Evolutionary conservation across 306 rosid species (phyloP), one percentile per base, ranked within the genome.

Genomic region (Cicer bijugum): DNA sequence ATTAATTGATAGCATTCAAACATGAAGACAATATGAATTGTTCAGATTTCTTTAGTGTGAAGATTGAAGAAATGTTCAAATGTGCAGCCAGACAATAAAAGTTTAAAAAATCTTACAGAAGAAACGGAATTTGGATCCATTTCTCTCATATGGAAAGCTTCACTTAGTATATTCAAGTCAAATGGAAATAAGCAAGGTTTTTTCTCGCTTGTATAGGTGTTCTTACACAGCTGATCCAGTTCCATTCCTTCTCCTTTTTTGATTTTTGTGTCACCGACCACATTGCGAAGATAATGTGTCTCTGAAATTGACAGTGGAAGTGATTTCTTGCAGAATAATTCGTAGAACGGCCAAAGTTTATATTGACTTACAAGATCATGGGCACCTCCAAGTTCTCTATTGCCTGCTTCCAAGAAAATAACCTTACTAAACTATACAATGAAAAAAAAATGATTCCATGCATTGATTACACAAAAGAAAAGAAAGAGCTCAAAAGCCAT

Each of bases 181-280:
- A 82, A 82, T 12, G 96, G 92, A 73, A 69, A 83, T 74, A 90
- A 84, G 15, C 83, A 83, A 23, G 83, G 64, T 67, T 85, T 90
- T 51, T 82, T 81, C 61, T 90, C 92, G 66, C 84, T 87, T 7
- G 76, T 15, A 55, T 80, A 62, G 3, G 84, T 69, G 75, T 82
- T 89, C 80, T 76, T 84, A 75, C 90, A 86, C 70, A 92, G 97
- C 82, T 92, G 96, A 89, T 85, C 88, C 78, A 92, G 88, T 62
- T 90, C 95, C 97, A 92, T 90, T 78, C 98, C 98, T 69, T 90
- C 98, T 48, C 98, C 98, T 84, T 89, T 92, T 81, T 85, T 86
- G 70, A 90, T 89, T 82, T 89, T 92, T 59, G 91, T 87, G 85
- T 92, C 96, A 75, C 98, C 98, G 40, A 89, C 98, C 81, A 90